Base-by-base conservation (phyloP, 768 basidiomycete genomes). In the Phanerochaete carnosa region DNA sequence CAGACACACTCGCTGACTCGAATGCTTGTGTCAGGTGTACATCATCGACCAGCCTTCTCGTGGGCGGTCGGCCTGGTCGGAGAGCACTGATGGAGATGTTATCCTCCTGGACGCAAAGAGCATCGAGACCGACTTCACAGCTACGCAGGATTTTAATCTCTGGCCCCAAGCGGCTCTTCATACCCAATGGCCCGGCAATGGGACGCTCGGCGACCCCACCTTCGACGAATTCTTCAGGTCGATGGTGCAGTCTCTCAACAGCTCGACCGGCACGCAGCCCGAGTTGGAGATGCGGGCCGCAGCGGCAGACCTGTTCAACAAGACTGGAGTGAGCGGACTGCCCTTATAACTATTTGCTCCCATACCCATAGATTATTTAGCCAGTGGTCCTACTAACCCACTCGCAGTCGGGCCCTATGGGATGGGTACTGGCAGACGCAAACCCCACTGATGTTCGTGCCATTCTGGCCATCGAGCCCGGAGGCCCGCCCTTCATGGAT, bases 181-280 rank as follows among this genome's bases (percentile, higher is more conserved):
- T 50, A 82, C 79, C 0, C 80, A 82, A 59, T 83, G 82, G 82
- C 81, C 80, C 2, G 82, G 82, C 19, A 78, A 75, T 54, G 82
- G 82, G n/a, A 75, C 69, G 51, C 65, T 70, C 29, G 80, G 80
- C 3, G 82, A 83, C 55, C 64, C 74, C 0, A 65, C 66, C 11
- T 83, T 83, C 56, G 76, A 83, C 49, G 68, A 69, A 23, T 80
- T 83, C 62, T 83, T 76, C 57, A 72, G 74, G 4, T 79, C 81
- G 0, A 73, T 73, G 3, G 68, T 79, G 25, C 80, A 80, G 5
- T 66, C 72, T 46, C 71, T 83, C 19, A 60, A n/a, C n/a, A n/a
- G n/a, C n/a, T n/a, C 65, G n/a, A 78, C 77, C 19, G 60, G 70
- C 19, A 62, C 62, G 0, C 77, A 79, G 58, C 60, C 72, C 19